Evolutionary conservation across 176 grass and related monocot genomes (phyloP).

Genomic region (Triticum dicoccoides): DNA sequence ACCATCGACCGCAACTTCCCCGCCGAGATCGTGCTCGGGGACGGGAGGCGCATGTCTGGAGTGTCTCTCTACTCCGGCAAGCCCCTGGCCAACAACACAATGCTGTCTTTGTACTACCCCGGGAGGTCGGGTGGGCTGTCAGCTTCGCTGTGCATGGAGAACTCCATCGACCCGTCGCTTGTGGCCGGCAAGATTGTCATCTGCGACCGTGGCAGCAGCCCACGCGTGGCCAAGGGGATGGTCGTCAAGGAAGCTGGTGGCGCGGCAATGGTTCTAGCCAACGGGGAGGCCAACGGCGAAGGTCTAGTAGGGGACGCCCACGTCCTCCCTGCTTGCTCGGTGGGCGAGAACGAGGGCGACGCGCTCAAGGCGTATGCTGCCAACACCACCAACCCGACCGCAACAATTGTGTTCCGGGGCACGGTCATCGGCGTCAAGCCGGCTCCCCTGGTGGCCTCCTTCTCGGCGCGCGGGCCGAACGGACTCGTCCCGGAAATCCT

Average conservation of each 20-base stretch:
- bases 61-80: conserved; percentile 87
- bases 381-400: conserved; percentile 47
- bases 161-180: conserved; percentile 79
- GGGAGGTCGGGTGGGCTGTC: conserved; percentile 61
- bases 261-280: conserved; percentile 79
- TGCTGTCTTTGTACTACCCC: conserved; percentile 68
- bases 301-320: conserved; percentile 90
- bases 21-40: conserved; percentile 66
- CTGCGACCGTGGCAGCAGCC: conserved; percentile 95
- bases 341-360: conserved; percentile 80
- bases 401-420: conserved; percentile 64
- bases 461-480: conserved; percentile 91
- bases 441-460: conserved; percentile 85
- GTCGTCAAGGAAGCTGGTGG: conserved; percentile 82
- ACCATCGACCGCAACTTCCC: conserved; percentile 93
- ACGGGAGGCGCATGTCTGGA: conserved; percentile 60
- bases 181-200: conserved; percentile 83
- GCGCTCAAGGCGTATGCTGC: conserved; percentile 56
- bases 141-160: conserved; percentile 90
- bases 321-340: conserved; percentile 72
- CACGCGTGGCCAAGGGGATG: conserved; percentile 91
- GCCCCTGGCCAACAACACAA: conserved; percentile 32
- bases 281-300: conserved; percentile 78
- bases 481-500: conserved; percentile 78
- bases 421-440: conserved; percentile 86